Percentiles rank a stretch among this genome's conserved stretches.
These are phyloP conservation scores for Butyriboletus loyo DNA, from an alignment of 768 basidiomycete species.

Conservation along the genomic window DNA sequence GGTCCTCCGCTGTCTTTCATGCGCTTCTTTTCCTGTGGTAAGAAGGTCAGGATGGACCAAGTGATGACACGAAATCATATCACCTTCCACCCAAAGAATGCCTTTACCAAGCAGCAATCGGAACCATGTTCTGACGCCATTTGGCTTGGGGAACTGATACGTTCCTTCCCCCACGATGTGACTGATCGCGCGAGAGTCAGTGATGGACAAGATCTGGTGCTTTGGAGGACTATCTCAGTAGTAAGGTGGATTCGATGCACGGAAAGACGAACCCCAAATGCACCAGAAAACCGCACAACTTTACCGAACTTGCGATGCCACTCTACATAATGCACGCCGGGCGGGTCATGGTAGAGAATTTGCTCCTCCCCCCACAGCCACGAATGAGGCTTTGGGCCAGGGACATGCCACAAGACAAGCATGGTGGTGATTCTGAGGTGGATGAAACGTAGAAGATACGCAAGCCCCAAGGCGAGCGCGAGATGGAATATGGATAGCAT, in stretches of 20 bases:
- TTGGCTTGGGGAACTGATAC: slow-evolving; percentile 60
- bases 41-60: background rate
- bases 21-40: slow-evolving; percentile 48
- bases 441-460: slow-evolving; percentile 33
- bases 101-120: slow-evolving; percentile 58
- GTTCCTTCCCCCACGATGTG: slow-evolving; percentile 54
- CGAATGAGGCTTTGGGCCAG: slow-evolving; percentile 49
- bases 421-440: slow-evolving; percentile 34
- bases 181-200: slow-evolving; percentile 49
- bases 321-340: slow-evolving; percentile 48
- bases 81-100: slow-evolving; percentile 66
- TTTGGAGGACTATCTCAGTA: slow-evolving; percentile 24
- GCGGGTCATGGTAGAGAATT: slow-evolving; percentile 47
- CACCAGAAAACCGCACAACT: slow-evolving; percentile 53
- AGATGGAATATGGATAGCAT: slow-evolving; percentile 14
- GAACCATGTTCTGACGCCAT: slow-evolving; percentile 64
- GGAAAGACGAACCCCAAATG: slow-evolving; percentile 45
- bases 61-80: slow-evolving; percentile 2
- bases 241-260: slow-evolving; percentile 4
- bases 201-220: slow-evolving; percentile 58
- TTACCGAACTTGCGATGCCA: slow-evolving; percentile 57
- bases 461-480: slow-evolving; percentile 20
- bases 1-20: slow-evolving; percentile 51
- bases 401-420: slow-evolving; percentile 41
- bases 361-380: slow-evolving; percentile 63